These are phyloP conservation scores for Saturnispora sanitii DNA, from an alignment of 805 yeast genomes.

Conservation along the genomic window DNA sequence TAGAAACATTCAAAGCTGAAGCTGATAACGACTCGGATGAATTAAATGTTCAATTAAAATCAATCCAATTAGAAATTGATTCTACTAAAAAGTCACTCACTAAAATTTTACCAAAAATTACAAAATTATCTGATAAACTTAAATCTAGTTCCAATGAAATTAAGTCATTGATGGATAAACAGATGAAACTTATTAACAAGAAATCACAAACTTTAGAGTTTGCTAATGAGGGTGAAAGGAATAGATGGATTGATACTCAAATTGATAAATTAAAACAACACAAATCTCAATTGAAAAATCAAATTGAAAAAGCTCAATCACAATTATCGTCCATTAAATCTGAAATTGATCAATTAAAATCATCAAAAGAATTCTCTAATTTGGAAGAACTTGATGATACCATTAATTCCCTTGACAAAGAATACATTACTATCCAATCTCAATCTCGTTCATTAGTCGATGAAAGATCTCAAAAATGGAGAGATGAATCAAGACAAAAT, in stretches of 20 bases:
- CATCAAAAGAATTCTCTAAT: neutral
- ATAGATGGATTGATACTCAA: constrained; percentile 53
- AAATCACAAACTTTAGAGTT: constrained; percentile 63
- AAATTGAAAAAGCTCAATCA: constrained; percentile 28
- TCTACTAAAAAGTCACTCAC: neutral
- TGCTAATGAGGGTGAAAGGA: constrained; percentile 44
- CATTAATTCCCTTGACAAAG: constrained; percentile 16
- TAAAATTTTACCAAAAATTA: constrained; percentile 28
- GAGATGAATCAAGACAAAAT: constrained; percentile 60
- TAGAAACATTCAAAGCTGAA: constrained; percentile 34
- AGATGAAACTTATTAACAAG: constrained; percentile 55
- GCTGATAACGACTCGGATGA: constrained; percentile 14
- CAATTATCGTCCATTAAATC: constrained; percentile 29
- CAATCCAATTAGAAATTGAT: neutral
- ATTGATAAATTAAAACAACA: constrained; percentile 24
- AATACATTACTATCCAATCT: constrained; percentile 25
- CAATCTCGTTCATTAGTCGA: constrained; percentile 43
- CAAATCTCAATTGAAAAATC: constrained; percentile 18
- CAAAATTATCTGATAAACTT: constrained; percentile 16
- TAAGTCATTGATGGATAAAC: constrained; percentile 38
- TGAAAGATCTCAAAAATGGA: constrained; percentile 64
- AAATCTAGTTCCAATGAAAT: constrained; percentile 13
- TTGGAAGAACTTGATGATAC: constrained; percentile 24
- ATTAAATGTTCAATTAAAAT: constrained; percentile 1
- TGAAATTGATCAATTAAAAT: constrained; percentile 4